Percentiles rank a stretch among this genome's conserved stretches.
Evolutionary conservation across 441 rosid genomes (phyloP).

Genomic region (Mallotus japonicus): DNA sequence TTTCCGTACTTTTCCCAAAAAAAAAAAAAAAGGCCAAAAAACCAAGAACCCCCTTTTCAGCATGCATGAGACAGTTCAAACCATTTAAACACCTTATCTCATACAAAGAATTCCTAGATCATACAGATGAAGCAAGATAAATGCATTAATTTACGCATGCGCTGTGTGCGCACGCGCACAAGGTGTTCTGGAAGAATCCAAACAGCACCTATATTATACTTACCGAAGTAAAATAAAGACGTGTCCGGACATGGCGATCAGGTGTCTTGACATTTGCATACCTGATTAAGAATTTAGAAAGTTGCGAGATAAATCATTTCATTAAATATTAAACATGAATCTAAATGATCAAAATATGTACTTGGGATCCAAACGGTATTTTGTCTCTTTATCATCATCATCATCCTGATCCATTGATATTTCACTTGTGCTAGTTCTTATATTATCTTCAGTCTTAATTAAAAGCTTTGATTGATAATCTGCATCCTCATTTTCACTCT

Average conservation of each 20-base stretch:
- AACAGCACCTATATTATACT: constrained; percentile 31
- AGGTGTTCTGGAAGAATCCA: background rate
- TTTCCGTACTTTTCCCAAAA: too few species aligned
- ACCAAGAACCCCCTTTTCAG: background rate
- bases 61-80: background rate
- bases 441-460: constrained; percentile 56
- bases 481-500: constrained; percentile 49
- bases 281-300: constrained; percentile 39
- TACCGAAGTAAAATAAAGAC: constrained; percentile 99
- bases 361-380: constrained; percentile 99
- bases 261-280: constrained; percentile 98
- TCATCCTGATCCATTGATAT: constrained; percentile 73
- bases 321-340: constrained; percentile 10
- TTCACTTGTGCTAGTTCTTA: constrained; percentile 74
- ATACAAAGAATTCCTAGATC: background rate
- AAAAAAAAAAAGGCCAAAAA: background rate
- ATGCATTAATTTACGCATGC: background rate
- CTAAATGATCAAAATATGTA: constrained; percentile 24
- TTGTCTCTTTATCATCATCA: constrained; percentile 93
- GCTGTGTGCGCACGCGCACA: background rate
- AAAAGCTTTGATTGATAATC: constrained; percentile 54
- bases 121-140: background rate
- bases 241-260: constrained; percentile 97
- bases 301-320: constrained; percentile 16
- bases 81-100: background rate